Conservation (phyloP, 2,329 filamentous ascomycete genomes). For the Claviceps digitariae region DNA sequence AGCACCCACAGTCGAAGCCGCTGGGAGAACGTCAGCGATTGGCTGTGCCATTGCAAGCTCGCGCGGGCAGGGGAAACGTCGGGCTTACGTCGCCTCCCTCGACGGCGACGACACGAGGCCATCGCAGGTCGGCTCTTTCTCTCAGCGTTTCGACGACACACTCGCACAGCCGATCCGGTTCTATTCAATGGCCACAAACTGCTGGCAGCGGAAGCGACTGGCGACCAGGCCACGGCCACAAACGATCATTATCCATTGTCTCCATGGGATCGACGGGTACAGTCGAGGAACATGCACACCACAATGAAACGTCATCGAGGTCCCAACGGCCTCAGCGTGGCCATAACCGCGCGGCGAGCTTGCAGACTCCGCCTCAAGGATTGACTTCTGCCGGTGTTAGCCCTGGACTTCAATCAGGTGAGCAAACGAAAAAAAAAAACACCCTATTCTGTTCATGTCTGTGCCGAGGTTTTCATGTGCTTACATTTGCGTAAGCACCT, state of each 20-base stretch:
- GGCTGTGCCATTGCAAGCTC: conserved; percentile 29
- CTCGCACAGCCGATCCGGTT: conserved; percentile 31
- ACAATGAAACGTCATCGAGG: conserved; percentile 27
- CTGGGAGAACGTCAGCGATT: conserved; percentile 22
- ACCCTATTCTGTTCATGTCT: background rate
- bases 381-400: conserved; percentile 32
- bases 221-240: conserved; percentile 44
- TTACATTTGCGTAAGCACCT: conserved; percentile 13
- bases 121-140: conserved; percentile 52
- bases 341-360: conserved; percentile 67
- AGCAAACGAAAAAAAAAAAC: background rate
- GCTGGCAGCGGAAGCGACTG: conserved; percentile 16
- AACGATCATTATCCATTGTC: conserved; percentile 69
- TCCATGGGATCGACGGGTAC: conserved; percentile 51
- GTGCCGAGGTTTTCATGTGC: background rate
- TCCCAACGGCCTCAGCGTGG: conserved; percentile 42
- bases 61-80: conserved; percentile 26
- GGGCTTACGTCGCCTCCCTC: conserved; percentile 32
- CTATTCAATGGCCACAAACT: conserved; percentile 32
- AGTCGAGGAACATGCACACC: conserved; percentile 32
- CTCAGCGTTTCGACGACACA: conserved; percentile 38
- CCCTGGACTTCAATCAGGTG: conserved; percentile 26
- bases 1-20: conserved; percentile 12
- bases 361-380: conserved; percentile 47
- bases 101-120: conserved; percentile 33